A percentile compares a stretch with the other conserved stretches of the same genome.
Evolutionary conservation across 176 grass and related monocot species (phyloP).

Genomic region (Phoenix dactylifera): DNA sequence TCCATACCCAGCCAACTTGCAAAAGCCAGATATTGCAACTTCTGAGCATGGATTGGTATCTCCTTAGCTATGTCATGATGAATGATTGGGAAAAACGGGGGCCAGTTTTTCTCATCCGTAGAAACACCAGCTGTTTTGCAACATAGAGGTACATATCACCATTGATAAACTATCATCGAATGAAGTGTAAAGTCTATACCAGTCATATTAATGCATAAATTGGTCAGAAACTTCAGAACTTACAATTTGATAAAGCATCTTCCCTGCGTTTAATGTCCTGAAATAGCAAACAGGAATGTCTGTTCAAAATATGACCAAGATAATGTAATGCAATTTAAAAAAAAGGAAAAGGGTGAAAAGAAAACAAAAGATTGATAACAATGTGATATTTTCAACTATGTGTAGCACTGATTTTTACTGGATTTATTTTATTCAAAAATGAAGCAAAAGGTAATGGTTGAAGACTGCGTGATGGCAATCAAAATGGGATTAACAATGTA

Average conservation of each 20-base stretch:
- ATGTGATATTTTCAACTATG: too few relatives aligned
- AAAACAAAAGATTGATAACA: too few relatives aligned
- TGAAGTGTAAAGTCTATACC: too few relatives aligned
- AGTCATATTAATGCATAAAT: too few relatives aligned
- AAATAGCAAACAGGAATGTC: too few relatives aligned
- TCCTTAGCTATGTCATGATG: conserved; percentile 89
- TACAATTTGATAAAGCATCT: conserved; percentile 56
- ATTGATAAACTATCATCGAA: too few relatives aligned
- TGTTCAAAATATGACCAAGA: too few relatives aligned
- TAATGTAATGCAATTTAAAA: not conserved
- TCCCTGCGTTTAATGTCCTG: conserved; percentile 79
- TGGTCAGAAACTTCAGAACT: not conserved
- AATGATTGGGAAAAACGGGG: conserved; percentile 76
- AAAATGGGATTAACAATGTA: not conserved
- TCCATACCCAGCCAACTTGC: conserved; percentile 70
- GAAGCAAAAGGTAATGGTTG: too few relatives aligned
- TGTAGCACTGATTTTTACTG: too few relatives aligned
- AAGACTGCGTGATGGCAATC: not conserved
- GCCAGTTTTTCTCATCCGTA: conserved; percentile 86
- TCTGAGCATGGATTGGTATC: conserved; percentile 80
- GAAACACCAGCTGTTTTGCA: conserved; percentile 41
- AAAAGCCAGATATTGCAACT: conserved; percentile 79
- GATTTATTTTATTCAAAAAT: too few relatives aligned
- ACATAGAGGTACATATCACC: too few relatives aligned
- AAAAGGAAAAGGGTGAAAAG: conserved; percentile 14